phyloP scores from a whole-genome alignment of 1,284 basidiomycete species.

The Cutaneotrichosporon sp. region DNA sequence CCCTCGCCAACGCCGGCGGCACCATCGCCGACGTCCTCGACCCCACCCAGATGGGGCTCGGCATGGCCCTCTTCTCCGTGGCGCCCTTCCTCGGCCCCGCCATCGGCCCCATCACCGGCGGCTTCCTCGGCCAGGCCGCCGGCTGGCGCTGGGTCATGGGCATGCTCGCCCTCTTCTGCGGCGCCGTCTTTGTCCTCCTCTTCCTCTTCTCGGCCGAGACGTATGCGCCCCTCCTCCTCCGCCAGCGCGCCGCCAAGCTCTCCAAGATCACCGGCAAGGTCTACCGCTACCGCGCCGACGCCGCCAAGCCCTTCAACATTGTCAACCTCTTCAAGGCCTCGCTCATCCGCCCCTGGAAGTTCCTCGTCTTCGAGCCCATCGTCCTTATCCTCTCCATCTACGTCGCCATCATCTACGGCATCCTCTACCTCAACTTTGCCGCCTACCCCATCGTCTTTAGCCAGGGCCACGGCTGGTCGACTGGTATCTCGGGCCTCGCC shows the following conservation, averaged over 20 bases:
- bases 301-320: conserved; percentile 47
- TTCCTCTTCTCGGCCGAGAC: conserved; percentile 53
- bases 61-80: conserved; percentile 33
- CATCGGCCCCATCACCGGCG: conserved; percentile 44
- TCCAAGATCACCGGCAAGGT: conserved; percentile 53
- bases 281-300: conserved; percentile 55
- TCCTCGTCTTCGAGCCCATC: conserved; percentile 56
- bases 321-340: conserved; percentile 49
- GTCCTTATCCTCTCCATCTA: conserved; percentile 57
- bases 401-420: conserved; percentile 61
- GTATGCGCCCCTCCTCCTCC: conserved; percentile 55
- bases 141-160: conserved; percentile 64
- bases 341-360: conserved; percentile 55
- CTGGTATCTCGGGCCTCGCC: conserved; percentile 64
- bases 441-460: conserved; percentile 64
- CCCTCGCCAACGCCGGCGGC: conserved; percentile 52
- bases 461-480: conserved; percentile 62
- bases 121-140: conserved; percentile 49
- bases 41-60: conserved; percentile 45
- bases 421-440: conserved; percentile 49
- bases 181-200: conserved; percentile 19
- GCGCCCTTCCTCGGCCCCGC: conserved; percentile 28
- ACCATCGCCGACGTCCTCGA: conserved; percentile 48
- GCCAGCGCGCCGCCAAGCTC: conserved; percentile 48
- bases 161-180: conserved; percentile 61